Evolutionary conservation across 768 basidiomycete species (phyloP).

Genomic region (Suillus brevipes): DNA sequence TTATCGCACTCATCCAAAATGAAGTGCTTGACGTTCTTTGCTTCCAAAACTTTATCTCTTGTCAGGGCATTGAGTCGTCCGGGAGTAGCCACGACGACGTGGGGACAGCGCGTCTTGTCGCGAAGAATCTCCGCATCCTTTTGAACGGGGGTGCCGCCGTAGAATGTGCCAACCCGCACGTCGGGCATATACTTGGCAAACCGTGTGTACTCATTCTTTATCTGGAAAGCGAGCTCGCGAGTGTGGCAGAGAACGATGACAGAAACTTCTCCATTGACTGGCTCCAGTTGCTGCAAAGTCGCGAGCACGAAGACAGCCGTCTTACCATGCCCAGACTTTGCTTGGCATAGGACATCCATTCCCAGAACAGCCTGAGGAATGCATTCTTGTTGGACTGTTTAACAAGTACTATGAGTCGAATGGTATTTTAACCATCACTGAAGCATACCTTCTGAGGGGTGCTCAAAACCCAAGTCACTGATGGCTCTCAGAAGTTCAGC

Average conservation of each 20-base stretch:
- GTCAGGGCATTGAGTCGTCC: slow-evolving; percentile 95
- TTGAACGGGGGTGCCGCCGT: slow-evolving; percentile 91
- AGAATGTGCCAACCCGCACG: slow-evolving; percentile 96
- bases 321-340: slow-evolving; percentile 98
- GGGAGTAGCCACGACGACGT: slow-evolving; percentile 98
- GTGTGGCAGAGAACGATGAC: slow-evolving; percentile 99
- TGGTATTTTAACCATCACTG: not conserved
- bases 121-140: slow-evolving; percentile 94
- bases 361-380: slow-evolving; percentile 99
- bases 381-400: slow-evolving; percentile 96
- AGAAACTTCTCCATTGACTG: slow-evolving; percentile 96
- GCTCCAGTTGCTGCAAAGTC: slow-evolving; percentile 96
- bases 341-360: slow-evolving; percentile 99
- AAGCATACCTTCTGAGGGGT: slow-evolving; percentile 92
- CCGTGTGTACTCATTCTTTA: slow-evolving; percentile 99
- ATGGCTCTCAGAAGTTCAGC: slow-evolving; percentile 96
- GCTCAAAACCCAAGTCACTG: slow-evolving; percentile 99
- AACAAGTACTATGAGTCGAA: slow-evolving; percentile 8
- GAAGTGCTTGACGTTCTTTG: slow-evolving; percentile 98
- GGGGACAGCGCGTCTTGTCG: slow-evolving; percentile 96
- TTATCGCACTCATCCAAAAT: slow-evolving; percentile 99
- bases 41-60: slow-evolving; percentile 93
- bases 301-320: slow-evolving; percentile 99
- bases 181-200: slow-evolving; percentile 99
- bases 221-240: slow-evolving; percentile 98